Evolutionary conservation across 305 asterid genomes (phyloP).

Genomic region (Solanum aculeatissimum): DNA sequence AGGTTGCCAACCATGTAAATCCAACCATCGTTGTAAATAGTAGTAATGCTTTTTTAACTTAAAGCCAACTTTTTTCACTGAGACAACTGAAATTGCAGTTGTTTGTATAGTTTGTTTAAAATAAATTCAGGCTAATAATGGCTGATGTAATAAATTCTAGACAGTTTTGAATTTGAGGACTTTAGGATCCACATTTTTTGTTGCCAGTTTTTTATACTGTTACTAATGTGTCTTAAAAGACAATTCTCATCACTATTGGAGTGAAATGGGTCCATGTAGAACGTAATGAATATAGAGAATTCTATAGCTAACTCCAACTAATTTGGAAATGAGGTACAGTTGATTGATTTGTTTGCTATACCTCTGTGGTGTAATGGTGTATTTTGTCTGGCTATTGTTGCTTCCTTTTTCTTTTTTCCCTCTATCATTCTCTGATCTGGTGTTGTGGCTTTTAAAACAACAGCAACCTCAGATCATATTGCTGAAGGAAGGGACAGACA

Average conservation of each 20-base stretch:
- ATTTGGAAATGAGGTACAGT: neutral
- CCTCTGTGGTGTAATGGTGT: neutral
- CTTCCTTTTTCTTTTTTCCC: neutral
- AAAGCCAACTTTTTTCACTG: neutral
- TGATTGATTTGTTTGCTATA: neutral
- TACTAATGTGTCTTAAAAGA: neutral
- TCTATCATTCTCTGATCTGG: neutral
- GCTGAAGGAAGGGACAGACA: slow-evolving; percentile 97
- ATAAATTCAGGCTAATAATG: neutral
- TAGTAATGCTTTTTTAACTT: neutral
- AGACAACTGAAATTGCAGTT: neutral
- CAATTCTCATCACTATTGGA: neutral
- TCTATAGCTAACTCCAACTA: neutral
- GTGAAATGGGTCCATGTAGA: neutral
- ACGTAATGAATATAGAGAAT: neutral
- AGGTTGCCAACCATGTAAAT: neutral
- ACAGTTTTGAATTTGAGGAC: neutral
- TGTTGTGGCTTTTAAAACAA: slow-evolving; percentile 4
- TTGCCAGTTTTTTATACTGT: neutral
- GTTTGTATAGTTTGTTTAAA: neutral
- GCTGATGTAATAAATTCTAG: neutral
- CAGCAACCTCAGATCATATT: slow-evolving; percentile 87
- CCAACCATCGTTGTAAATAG: neutral
- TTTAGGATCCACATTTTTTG: neutral
- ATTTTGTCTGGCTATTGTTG: neutral